phyloP scores from a whole-genome alignment of 2,329 filamentous ascomycete genomes.

The Balansia obtecta region DNA sequence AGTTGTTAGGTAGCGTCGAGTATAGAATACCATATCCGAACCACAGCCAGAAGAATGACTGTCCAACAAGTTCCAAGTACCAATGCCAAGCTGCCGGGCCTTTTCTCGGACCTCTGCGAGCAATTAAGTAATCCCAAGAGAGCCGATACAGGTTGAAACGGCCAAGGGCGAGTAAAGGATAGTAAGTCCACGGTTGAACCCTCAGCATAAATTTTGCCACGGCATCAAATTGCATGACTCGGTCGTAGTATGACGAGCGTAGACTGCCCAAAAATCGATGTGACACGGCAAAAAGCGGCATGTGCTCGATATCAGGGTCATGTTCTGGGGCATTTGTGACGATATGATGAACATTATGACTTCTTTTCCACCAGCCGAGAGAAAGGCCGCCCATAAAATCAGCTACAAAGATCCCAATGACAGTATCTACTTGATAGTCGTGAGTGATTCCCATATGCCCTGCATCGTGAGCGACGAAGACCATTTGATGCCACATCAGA shows the following conservation, averaged over 20 bases:
- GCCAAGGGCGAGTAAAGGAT: conserved; percentile 66
- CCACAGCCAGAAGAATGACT: conserved; percentile 75
- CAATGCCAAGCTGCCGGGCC: conserved; percentile 76
- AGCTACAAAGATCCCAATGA: conserved; percentile 81
- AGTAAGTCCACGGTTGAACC: conserved; percentile 76
- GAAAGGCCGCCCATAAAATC: conserved; percentile 84
- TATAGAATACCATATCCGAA: conserved; percentile 78
- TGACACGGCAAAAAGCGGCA: conserved; percentile 79
- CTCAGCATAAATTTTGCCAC: conserved; percentile 57
- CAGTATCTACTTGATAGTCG: conserved; percentile 67
- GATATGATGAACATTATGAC: conserved; percentile 93
- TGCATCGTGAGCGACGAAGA: conserved; percentile 89
- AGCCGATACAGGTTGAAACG: conserved; percentile 80
- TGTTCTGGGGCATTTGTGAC: conserved; percentile 93
- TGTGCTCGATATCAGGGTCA: conserved; percentile 86
- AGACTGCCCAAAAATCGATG: conserved; percentile 66
- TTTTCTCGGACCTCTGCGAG: conserved; percentile 56
- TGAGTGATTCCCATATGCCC: conserved; percentile 98
- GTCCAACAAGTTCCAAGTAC: conserved; percentile 65
- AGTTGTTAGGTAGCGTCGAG: conserved; percentile 54
- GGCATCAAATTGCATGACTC: conserved; percentile 64
- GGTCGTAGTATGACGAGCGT: conserved; percentile 72
- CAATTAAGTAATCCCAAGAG: conserved; percentile 66
- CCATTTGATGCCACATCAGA: conserved; percentile 83
- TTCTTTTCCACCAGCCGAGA: conserved; percentile 93